Percentiles rank a stretch among this genome's conserved stretches.
Conservation (phyloP, 164 flowering plant species). For the Malania oleifera region DNA sequence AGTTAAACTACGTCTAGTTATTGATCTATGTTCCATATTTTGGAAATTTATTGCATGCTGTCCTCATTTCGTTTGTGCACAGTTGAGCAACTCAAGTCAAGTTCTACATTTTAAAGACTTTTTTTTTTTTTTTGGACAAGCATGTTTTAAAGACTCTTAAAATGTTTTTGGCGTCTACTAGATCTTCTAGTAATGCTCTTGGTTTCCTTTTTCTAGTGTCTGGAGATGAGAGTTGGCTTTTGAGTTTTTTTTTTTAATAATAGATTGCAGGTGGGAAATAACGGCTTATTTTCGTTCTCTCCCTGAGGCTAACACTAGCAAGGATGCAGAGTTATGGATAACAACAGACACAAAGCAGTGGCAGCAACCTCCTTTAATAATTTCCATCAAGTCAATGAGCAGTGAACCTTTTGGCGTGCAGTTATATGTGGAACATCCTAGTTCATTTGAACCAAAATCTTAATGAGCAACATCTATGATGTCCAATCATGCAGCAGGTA, state of each 20-base stretch:
- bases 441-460: constrained; percentile 29
- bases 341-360: constrained; percentile 82
- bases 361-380: constrained; percentile 78
- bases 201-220: background rate
- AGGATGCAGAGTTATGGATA: constrained; percentile 67
- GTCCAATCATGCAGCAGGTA: too few relatives aligned
- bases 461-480: too few relatives aligned
- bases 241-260: constrained; percentile 4
- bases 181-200: background rate
- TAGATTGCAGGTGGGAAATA: constrained; percentile 94
- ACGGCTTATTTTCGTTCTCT: constrained; percentile 61
- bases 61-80: too few relatives aligned
- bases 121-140: too few relatives aligned
- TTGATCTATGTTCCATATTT: too few relatives aligned
- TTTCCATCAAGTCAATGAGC: constrained; percentile 82
- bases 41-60: too few relatives aligned
- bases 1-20: background rate
- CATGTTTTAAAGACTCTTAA: too few relatives aligned
- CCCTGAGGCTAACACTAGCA: constrained; percentile 45
- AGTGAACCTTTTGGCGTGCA: constrained; percentile 69
- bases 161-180: too few relatives aligned
- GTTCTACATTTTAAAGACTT: too few relatives aligned
- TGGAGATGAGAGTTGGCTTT: background rate
- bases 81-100: too few relatives aligned
- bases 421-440: constrained; percentile 81